A percentile compares a stretch with the other conserved stretches of the same genome.
These are phyloP conservation scores for Thalassia testudinum DNA, from an alignment of 116 monocot genomes.

Conservation along the genomic window DNA sequence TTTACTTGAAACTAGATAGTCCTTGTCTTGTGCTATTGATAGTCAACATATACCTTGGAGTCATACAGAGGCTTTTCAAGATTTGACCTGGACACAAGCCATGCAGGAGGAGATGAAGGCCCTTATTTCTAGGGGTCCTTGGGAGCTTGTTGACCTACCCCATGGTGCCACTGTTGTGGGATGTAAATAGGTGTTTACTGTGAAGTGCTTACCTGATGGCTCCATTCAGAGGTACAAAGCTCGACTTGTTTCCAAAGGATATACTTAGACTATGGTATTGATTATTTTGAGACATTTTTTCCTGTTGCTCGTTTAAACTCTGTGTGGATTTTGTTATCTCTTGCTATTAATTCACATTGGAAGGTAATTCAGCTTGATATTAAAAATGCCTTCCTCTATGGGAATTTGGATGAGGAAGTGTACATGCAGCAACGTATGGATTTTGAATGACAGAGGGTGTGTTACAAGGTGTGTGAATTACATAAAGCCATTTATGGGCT, in stretches of 20 bases:
- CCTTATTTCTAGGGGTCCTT: too few relatives aligned
- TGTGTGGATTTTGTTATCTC: too few relatives aligned
- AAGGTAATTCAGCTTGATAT: background rate
- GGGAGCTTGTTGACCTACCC: too few relatives aligned
- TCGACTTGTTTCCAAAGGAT: background rate
- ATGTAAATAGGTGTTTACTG: background rate
- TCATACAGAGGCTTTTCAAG: too few relatives aligned
- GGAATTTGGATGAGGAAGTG: slow-evolving; percentile 1
- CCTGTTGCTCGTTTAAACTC: slow-evolving; percentile 1
- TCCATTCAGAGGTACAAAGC: background rate
- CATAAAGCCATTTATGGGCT: slow-evolving; percentile 1
- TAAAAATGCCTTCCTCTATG: slow-evolving; percentile 5
- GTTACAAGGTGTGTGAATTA: background rate
- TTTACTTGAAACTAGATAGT: too few relatives aligned
- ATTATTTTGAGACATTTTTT: slow-evolving; percentile 5
- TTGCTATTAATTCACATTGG: background rate
- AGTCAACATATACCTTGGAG: too few relatives aligned
- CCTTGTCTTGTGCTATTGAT: too few relatives aligned
- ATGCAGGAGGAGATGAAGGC: too few relatives aligned
- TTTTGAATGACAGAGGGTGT: background rate
- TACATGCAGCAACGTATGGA: background rate
- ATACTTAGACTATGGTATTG: slow-evolving; percentile 2
- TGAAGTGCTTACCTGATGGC: background rate
- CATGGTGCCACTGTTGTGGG: too few relatives aligned
- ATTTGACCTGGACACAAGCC: too few relatives aligned